Percentiles rank a stretch among this genome's conserved stretches.
phyloP scores from a whole-genome alignment of 176 grass and related monocot species.

The Avena atlantica region DNA sequence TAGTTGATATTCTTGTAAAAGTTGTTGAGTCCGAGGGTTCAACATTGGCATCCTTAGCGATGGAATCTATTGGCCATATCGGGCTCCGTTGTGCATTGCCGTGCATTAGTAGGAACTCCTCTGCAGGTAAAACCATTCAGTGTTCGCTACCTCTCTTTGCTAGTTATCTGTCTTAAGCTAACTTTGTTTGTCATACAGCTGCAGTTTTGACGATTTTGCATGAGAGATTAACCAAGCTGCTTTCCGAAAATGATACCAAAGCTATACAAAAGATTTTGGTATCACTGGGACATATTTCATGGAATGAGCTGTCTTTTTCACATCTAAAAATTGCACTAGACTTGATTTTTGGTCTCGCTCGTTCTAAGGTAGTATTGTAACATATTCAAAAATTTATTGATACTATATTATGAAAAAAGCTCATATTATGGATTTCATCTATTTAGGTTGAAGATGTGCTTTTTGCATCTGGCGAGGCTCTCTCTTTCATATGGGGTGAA shows the following conservation, averaged over 20 bases:
- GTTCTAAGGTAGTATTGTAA: slow-evolving; percentile 74
- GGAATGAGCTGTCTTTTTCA: slow-evolving; percentile 81
- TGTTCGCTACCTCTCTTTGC: slow-evolving; percentile 13
- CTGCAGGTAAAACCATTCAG: slow-evolving; percentile 57
- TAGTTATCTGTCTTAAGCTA: slow-evolving; percentile 37
- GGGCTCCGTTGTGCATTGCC: slow-evolving; percentile 67
- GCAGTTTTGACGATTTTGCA: slow-evolving; percentile 67
- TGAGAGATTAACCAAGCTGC: slow-evolving; percentile 70
- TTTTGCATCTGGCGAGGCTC: slow-evolving; percentile 89
- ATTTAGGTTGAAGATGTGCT: slow-evolving; percentile 93
- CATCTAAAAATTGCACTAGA: slow-evolving; percentile 74
- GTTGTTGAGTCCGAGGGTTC: slow-evolving; percentile 74
- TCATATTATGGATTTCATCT: slow-evolving; percentile 28
- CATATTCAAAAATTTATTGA: slow-evolving; percentile 17
- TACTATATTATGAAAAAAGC: slow-evolving; percentile 36
- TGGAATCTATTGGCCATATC: slow-evolving; percentile 98
- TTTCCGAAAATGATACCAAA: slow-evolving; percentile 95
- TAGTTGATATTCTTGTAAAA: slow-evolving; percentile 72
- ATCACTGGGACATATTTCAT: slow-evolving; percentile 91
- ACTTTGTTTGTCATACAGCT: slow-evolving; percentile 52
- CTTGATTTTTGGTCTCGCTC: slow-evolving; percentile 86
- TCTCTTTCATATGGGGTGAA: slow-evolving; percentile 98
- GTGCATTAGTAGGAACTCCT: slow-evolving; percentile 55
- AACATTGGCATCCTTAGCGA: slow-evolving; percentile 68
- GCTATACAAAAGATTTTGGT: slow-evolving; percentile 86